Percentiles rank a stretch among this genome's conserved stretches.
These are phyloP conservation scores for Metarhizium album DNA, from an alignment of 2,329 filamentous ascomycete genomes.

Conservation along the genomic window DNA sequence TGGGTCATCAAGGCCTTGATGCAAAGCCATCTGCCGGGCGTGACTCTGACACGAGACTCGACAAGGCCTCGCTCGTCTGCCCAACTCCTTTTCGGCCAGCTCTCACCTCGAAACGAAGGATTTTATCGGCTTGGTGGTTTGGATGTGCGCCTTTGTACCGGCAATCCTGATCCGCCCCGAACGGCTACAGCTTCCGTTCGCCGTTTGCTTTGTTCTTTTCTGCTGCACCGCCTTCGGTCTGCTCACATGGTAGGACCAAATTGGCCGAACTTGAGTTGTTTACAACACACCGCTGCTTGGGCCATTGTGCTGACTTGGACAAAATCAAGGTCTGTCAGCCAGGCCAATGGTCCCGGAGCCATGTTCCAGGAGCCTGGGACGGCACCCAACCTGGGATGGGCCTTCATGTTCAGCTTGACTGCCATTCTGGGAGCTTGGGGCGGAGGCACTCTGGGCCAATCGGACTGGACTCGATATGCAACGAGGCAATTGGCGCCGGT, in stretches of 20 bases:
- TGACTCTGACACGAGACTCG: no score
- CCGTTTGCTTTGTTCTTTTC: no score
- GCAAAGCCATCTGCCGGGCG: no score
- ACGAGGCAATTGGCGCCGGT: slow-evolving; percentile 9
- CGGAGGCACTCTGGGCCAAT: slow-evolving; percentile 16
- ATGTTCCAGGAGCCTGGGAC: slow-evolving; percentile 13
- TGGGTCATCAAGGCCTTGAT: no score
- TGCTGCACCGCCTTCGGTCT: no score
- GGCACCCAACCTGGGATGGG: slow-evolving; percentile 16
- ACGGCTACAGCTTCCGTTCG: no score
- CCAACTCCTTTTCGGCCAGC: slow-evolving; percentile 12
- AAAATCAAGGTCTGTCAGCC: slow-evolving; percentile 11
- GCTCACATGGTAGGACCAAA: no score
- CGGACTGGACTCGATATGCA: slow-evolving; percentile 19
- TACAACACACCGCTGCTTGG: no score
- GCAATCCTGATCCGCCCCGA: no score
- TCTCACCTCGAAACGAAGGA: slow-evolving; percentile 17
- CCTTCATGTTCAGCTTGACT: slow-evolving; percentile 21
- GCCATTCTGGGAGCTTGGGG: slow-evolving; percentile 17
- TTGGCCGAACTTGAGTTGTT: no score
- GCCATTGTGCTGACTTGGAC: slow-evolving; percentile 3
- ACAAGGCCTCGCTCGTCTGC: slow-evolving; percentile 13
- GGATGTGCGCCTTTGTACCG: no score
- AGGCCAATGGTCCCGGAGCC: slow-evolving; percentile 11
- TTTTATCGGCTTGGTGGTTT: slow-evolving; percentile 12